These are phyloP conservation scores for Coemansia sp. DNA, from an alignment of 371 early-diverging fungal genomes.

Conservation along the genomic window DNA sequence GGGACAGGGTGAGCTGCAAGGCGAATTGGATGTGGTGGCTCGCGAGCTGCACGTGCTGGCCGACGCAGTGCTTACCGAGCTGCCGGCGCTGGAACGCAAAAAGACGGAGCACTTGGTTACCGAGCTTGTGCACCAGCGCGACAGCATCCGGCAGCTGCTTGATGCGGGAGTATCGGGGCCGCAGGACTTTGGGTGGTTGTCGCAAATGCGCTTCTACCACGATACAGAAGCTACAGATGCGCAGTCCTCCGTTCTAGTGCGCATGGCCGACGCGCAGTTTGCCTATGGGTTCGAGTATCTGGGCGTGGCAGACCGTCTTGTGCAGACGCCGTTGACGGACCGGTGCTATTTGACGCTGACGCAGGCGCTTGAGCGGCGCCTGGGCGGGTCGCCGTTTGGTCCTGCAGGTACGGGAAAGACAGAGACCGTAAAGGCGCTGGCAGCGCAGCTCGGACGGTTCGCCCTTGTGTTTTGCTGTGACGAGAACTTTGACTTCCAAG, in stretches of 20 bases:
- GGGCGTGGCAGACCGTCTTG: constrained; percentile 93
- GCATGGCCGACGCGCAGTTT: constrained; percentile 94
- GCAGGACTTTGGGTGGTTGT: constrained; percentile 92
- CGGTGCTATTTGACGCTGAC: constrained; percentile 96
- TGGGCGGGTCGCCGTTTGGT: constrained; percentile 97
- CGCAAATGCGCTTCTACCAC: constrained; percentile 96
- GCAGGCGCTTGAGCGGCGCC: constrained; percentile 87
- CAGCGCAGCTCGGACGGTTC: constrained; percentile 92
- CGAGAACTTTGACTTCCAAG: constrained; percentile 98
- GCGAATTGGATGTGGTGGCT: constrained; percentile 65
- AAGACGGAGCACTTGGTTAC: constrained; percentile 98
- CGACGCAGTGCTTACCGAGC: constrained; percentile 85
- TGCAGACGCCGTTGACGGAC: constrained; percentile 97
- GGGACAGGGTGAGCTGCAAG: constrained; percentile 51
- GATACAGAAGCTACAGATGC: constrained; percentile 56
- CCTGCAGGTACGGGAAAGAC: constrained; percentile 99
- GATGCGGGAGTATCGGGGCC: constrained; percentile 58
- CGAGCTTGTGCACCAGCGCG: constrained; percentile 97
- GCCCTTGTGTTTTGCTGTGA: constrained; percentile 99
- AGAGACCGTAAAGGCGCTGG: constrained; percentile 97
- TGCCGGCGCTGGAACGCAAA: constrained; percentile 77
- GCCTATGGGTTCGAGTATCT: constrained; percentile 96
- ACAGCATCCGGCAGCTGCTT: constrained; percentile 79
- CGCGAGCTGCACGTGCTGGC: constrained; percentile 83
- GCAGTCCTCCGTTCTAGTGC: constrained; percentile 71